Evolutionary conservation across 2,329 filamentous ascomycete species (phyloP).

Genomic region (Penicillium concentricum): DNA sequence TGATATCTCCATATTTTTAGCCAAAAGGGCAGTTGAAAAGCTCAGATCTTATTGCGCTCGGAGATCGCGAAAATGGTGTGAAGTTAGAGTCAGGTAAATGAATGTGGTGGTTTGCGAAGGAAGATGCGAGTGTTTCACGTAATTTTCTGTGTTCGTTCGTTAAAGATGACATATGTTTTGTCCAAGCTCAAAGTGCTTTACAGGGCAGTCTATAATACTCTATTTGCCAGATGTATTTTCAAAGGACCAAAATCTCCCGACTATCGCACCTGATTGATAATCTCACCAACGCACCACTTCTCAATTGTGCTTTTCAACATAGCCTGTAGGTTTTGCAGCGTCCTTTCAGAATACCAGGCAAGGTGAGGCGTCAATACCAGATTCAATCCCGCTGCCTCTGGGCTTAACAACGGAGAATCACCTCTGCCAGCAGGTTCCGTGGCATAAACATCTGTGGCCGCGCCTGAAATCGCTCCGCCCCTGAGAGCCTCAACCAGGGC

Average conservation of each 20-base stretch:
- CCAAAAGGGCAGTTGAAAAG: too few relatives aligned
- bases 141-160: neutral
- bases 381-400: slow-evolving; percentile 45
- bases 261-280: slow-evolving; percentile 3
- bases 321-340: slow-evolving; percentile 46
- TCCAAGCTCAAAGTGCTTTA: neutral
- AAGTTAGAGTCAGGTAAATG: too few relatives aligned
- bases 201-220: neutral
- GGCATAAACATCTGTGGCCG: slow-evolving; percentile 47
- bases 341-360: slow-evolving; percentile 53
- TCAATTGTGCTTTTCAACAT: slow-evolving; percentile 10
- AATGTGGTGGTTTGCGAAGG: too few relatives aligned
- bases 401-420: slow-evolving; percentile 41
- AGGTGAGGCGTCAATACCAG: slow-evolving; percentile 53
- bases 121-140: too few relatives aligned
- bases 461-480: slow-evolving; percentile 46
- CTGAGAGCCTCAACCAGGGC: slow-evolving; percentile 48
- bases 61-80: too few relatives aligned
- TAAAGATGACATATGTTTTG: neutral
- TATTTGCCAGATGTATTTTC: neutral
- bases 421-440: slow-evolving; percentile 47
- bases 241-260: neutral
- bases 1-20: too few relatives aligned
- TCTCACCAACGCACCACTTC: slow-evolving; percentile 12
- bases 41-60: too few relatives aligned